A percentile compares a stretch with the other conserved stretches of the same genome.
Conservation (phyloP, 2,329 filamentous ascomycete genomes). For the Talaromyces sp. region DNA sequence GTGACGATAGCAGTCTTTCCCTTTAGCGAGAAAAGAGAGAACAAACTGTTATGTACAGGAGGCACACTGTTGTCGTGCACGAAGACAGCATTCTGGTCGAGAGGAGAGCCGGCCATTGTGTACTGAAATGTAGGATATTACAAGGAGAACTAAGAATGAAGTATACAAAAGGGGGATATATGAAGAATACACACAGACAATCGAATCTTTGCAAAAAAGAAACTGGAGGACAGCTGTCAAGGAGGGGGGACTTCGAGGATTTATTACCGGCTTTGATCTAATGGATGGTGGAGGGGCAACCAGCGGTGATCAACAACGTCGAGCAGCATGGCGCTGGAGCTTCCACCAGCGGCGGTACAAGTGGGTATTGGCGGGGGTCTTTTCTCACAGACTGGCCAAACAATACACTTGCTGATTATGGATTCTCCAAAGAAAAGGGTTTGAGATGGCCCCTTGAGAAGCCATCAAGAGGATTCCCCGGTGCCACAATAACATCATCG, state of each 20-base stretch:
- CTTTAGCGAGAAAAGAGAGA: slow-evolving; percentile 66
- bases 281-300: slow-evolving; percentile 16
- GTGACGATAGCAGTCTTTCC: slow-evolving; percentile 67
- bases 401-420: not conserved
- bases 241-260: slow-evolving; percentile 7
- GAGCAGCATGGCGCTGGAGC: slow-evolving; percentile 6
- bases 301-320: slow-evolving; percentile 16
- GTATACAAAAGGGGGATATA: slow-evolving; percentile 6
- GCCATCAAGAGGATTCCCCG: not conserved
- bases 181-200: not conserved
- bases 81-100: slow-evolving; percentile 47
- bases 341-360: slow-evolving; percentile 3
- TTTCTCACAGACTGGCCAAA: not conserved
- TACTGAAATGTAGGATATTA: not conserved
- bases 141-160: not conserved
- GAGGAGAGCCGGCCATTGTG: slow-evolving; percentile 35
- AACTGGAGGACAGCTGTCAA: not conserved
- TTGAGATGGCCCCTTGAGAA: slow-evolving; percentile 2
- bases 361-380: slow-evolving; percentile 15
- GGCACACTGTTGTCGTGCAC: slow-evolving; percentile 54
- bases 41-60: slow-evolving; percentile 47
- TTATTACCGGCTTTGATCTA: not conserved
- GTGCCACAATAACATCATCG: slow-evolving; percentile 11
- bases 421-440: not conserved
- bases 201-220: not conserved